phyloP scores from a whole-genome alignment of 2,329 filamentous ascomycete species.

The Calonectria ilicicola region DNA sequence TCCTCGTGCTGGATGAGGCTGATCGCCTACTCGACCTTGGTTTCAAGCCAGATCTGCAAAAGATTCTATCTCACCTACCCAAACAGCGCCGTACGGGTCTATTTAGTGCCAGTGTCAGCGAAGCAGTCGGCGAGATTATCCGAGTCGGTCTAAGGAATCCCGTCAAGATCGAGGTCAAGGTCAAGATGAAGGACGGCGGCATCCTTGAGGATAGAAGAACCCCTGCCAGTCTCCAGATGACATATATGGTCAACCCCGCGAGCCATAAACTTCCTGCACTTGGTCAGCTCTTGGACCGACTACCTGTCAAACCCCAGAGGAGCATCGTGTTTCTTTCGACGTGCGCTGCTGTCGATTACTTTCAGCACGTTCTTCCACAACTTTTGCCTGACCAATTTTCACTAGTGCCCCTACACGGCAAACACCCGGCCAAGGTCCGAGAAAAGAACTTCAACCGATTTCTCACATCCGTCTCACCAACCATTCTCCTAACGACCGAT shows the following conservation, averaged over 20 bases:
- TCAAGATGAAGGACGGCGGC: conserved; percentile 78
- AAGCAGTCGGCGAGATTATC: conserved; percentile 93
- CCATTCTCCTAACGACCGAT: conserved; percentile 91
- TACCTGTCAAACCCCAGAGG: conserved; percentile 83
- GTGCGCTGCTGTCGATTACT: conserved; percentile 95
- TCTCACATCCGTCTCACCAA: conserved; percentile 77
- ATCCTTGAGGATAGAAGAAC: conserved; percentile 84
- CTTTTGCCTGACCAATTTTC: conserved; percentile 77
- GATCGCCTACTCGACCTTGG: conserved; percentile 93
- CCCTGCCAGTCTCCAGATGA: conserved; percentile 92
- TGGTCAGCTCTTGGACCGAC: conserved; percentile 73
- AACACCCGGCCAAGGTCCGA: conserved; percentile 88
- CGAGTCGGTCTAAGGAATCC: conserved; percentile 93
- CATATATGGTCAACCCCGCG: conserved; percentile 80
- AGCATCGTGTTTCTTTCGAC: conserved; percentile 94
- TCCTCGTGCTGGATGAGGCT: conserved; percentile 93
- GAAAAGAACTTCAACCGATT: conserved; percentile 90
- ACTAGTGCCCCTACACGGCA: conserved; percentile 88
- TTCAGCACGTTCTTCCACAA: conserved; percentile 81
- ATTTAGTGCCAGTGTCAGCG: conserved; percentile 95
- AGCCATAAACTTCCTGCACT: conserved; percentile 85
- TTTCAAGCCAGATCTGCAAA: conserved; percentile 91
- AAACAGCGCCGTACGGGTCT: conserved; percentile 94
- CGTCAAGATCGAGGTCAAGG: conserved; percentile 93
- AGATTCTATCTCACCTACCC: conserved; percentile 84